Conservation (phyloP, 2,329 filamentous ascomycete species). For the Dryadomyces quercus-mongolicae region DNA sequence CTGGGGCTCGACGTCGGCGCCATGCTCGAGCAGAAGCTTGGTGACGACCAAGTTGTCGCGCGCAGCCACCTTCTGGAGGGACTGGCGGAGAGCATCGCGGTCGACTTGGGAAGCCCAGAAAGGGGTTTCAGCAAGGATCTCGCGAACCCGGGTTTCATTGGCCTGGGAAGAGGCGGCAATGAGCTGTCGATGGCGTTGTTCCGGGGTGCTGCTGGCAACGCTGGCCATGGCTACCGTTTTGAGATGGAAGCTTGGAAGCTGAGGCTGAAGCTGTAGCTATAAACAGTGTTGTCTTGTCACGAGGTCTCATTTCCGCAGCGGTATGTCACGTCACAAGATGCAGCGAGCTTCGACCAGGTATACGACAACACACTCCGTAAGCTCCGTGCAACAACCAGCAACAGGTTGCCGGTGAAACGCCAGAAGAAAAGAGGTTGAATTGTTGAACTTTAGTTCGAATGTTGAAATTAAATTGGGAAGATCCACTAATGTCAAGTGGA, state of each 20-base stretch:
- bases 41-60: conserved; percentile 23
- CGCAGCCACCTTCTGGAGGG: conserved; percentile 24
- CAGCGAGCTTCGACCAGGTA: too few species aligned
- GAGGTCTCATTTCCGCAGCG: too few species aligned
- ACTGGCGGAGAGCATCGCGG: conserved; percentile 23
- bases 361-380: too few species aligned
- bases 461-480: too few species aligned
- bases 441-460: too few species aligned
- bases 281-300: too few species aligned
- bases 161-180: conserved; percentile 24
- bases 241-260: too few species aligned
- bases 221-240: conserved; percentile 18
- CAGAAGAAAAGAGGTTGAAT: too few species aligned
- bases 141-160: conserved; percentile 24
- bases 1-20: conserved; percentile 23
- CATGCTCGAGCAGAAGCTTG: conserved; percentile 24
- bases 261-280: too few species aligned
- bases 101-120: conserved; percentile 22
- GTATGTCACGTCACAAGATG: too few species aligned
- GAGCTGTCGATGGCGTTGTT: conserved; percentile 23
- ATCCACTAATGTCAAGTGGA: neutral
- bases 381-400: too few species aligned
- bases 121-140: conserved; percentile 22
- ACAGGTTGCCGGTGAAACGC: too few species aligned
- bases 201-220: conserved; percentile 24